Evolutionary conservation across 805 yeast species (phyloP).

Genomic region (Sugiyamaella lignohabitans): DNA sequence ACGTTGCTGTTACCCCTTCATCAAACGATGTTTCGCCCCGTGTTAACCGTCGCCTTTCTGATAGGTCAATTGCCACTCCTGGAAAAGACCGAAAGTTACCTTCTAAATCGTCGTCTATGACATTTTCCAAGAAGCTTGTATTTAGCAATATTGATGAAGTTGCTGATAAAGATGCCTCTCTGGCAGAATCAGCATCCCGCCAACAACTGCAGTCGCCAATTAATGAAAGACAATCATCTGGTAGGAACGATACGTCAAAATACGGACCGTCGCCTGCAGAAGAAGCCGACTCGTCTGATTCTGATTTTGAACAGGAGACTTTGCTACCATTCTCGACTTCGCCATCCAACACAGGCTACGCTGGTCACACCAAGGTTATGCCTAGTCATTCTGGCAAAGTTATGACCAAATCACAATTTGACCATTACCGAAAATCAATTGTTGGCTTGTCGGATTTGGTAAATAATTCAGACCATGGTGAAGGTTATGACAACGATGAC

Average conservation of each 20-base stretch:
- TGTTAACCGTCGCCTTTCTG: too few species aligned
- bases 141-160: constrained; percentile 9
- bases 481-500: constrained; percentile 14
- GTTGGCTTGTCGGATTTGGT: constrained; percentile 1
- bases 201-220: background rate
- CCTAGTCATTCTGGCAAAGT: constrained; percentile 11
- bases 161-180: background rate
- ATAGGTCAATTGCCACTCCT: background rate
- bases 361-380: constrained; percentile 5
- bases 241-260: background rate
- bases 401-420: constrained; percentile 29
- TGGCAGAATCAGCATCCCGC: background rate
- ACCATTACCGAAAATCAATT: constrained; percentile 20
- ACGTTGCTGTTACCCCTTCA: background rate
- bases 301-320: constrained; percentile 18
- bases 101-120: constrained; percentile 13
- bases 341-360: constrained; percentile 9
- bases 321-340: constrained; percentile 14
- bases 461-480: constrained; percentile 4
- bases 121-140: constrained; percentile 19
- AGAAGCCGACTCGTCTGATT: constrained; percentile 3
- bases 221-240: background rate
- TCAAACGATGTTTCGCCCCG: background rate
- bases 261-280: background rate
- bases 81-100: background rate